Evolutionary conservation across 2,329 filamentous ascomycete species (phyloP).

Genomic region (Lachnellula hyalina): DNA sequence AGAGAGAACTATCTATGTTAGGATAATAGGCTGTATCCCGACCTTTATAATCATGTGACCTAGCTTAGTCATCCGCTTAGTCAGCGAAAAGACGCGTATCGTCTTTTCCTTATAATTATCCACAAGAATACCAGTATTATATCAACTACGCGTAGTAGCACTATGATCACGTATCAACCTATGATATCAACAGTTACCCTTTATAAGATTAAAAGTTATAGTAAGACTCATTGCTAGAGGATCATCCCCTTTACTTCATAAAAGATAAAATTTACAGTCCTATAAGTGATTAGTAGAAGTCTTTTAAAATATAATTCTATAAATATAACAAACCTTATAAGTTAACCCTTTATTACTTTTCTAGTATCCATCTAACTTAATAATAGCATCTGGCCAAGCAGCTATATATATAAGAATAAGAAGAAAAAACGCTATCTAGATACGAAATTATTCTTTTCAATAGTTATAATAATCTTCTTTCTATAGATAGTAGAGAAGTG

Average conservation of each 20-base stretch:
- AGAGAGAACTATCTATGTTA: too few relatives aligned
- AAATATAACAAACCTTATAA: not conserved
- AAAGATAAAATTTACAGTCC: not conserved
- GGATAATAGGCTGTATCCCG: too few relatives aligned
- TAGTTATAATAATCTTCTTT: not conserved
- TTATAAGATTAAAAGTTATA: not conserved
- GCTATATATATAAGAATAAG: not conserved
- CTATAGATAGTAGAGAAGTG: not conserved
- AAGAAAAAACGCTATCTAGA: not conserved
- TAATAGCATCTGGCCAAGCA: not conserved
- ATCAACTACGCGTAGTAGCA: too few relatives aligned
- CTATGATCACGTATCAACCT: too few relatives aligned
- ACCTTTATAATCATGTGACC: too few relatives aligned
- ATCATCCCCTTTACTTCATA: not conserved
- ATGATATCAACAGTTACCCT: not conserved
- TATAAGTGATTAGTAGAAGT: not conserved
- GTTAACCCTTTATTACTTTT: not conserved
- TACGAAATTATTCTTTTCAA: not conserved
- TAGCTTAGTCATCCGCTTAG: too few relatives aligned
- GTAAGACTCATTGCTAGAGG: not conserved
- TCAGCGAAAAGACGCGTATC: too few relatives aligned
- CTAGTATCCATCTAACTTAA: not conserved
- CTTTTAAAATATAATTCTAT: not conserved
- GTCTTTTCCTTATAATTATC: too few relatives aligned
- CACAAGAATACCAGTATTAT: too few relatives aligned